These are phyloP conservation scores for Pyrus betulifolia DNA, from an alignment of 306 rosid species.

Conservation along the genomic window DNA sequence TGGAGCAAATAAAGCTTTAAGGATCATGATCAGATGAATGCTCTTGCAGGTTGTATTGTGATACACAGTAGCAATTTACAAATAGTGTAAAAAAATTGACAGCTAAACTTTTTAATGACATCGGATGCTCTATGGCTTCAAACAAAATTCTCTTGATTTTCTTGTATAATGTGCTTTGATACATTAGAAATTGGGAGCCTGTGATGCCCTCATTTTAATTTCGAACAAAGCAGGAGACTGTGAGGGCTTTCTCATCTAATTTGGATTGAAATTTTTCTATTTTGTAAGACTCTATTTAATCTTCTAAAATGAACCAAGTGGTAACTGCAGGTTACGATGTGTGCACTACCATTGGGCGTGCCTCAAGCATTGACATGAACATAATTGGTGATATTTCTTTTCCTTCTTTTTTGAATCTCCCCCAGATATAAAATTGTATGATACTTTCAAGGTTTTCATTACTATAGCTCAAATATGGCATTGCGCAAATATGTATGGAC, in stretches of 20 bases:
- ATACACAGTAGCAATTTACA: background rate
- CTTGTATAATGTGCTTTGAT: background rate
- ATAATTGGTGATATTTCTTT: constrained; percentile 51
- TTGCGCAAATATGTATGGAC: background rate
- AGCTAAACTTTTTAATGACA: background rate
- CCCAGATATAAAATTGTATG: constrained; percentile 5
- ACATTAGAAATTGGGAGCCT: background rate
- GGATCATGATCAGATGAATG: background rate
- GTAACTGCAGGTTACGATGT: constrained; percentile 72
- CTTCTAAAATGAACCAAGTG: constrained; percentile 24
- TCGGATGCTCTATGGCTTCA: background rate
- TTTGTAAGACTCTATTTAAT: background rate
- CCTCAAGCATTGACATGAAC: constrained; percentile 39
- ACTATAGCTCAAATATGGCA: constrained; percentile 13
- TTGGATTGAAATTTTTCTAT: background rate
- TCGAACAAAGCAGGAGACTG: background rate
- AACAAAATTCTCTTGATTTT: background rate
- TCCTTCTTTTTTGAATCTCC: background rate
- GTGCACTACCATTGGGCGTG: constrained; percentile 62
- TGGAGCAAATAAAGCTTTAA: background rate
- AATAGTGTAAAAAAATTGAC: background rate
- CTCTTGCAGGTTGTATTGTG: background rate
- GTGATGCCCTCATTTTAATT: background rate
- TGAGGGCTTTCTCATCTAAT: background rate
- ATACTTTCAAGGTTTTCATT: constrained; percentile 2